Percentiles rank a stretch among this genome's conserved stretches.
Evolutionary conservation across 1,139 yeast genomes (phyloP).

Genomic region (Magnusiomyces tetraspermus): DNA sequence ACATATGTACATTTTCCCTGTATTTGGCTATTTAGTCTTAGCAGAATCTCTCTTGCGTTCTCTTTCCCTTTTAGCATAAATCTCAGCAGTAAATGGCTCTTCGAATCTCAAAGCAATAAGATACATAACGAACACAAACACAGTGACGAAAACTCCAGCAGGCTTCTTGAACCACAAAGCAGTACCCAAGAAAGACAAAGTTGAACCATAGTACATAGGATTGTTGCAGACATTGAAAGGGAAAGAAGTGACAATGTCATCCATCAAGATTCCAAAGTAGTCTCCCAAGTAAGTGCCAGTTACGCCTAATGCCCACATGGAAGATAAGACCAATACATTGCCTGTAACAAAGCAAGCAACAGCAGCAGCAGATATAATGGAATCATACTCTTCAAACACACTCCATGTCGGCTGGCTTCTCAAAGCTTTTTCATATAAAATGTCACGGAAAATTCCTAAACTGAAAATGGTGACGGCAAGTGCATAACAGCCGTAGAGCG

Average conservation of each 20-base stretch:
- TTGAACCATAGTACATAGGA: conserved; percentile 95
- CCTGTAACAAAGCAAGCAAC: conserved; percentile 51
- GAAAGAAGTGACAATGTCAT: conserved; percentile 80
- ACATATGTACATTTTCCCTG: background rate
- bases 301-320: conserved; percentile 92
- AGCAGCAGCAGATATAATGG: conserved; percentile 38
- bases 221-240: conserved; percentile 86
- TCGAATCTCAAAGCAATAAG: conserved; percentile 75
- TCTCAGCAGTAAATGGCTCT: conserved; percentile 91
- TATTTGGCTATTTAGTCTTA: conserved; percentile 4
- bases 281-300: conserved; percentile 97
- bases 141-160: conserved; percentile 67
- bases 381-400: conserved; percentile 6
- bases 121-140: conserved; percentile 73
- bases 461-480: conserved; percentile 76
- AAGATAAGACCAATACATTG: conserved; percentile 64
- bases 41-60: conserved; percentile 23
- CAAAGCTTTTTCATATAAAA: conserved; percentile 61
- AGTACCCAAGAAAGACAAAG: conserved; percentile 81
- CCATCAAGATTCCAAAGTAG: conserved; percentile 92
- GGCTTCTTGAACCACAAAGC: conserved; percentile 86
- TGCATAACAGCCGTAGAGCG: conserved; percentile 69
- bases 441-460: conserved; percentile 75
- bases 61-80: conserved; percentile 59
- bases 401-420: conserved; percentile 40